Percentiles rank a stretch among this genome's conserved stretches.
Evolutionary conservation across 257 asterid species (phyloP).

Genomic region (Solanum pennellii): DNA sequence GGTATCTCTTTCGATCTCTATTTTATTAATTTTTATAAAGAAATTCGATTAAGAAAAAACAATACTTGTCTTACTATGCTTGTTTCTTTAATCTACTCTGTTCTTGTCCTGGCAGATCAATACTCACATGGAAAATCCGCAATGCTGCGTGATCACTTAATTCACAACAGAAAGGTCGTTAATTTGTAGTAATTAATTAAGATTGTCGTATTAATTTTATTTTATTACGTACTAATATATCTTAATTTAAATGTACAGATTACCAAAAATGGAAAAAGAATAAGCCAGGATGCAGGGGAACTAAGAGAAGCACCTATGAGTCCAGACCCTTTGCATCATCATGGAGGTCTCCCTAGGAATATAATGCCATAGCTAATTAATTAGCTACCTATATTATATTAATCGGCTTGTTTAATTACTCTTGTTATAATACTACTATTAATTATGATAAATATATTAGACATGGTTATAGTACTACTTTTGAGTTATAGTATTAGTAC

Average conservation of each 20-base stretch:
- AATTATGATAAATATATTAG: no score
- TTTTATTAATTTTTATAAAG: neutral
- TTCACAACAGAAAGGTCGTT: neutral
- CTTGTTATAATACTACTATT: no score
- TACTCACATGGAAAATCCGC: neutral
- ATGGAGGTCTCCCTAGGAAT: neutral
- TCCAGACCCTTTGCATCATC: neutral
- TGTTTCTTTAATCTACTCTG: neutral
- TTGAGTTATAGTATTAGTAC: no score
- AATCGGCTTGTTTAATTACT: no score
- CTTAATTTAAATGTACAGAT: no score
- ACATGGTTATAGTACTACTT: no score
- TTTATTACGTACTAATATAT: neutral
- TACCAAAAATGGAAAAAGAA: neutral
- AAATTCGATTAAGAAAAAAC: no score
- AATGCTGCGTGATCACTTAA: neutral
- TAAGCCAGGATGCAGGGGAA: neutral
- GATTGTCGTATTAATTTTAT: neutral
- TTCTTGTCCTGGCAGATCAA: neutral
- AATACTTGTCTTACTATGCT: neutral
- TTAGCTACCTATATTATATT: no score
- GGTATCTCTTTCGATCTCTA: neutral
- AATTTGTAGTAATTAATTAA: neutral
- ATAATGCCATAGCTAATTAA: neutral
- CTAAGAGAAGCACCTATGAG: neutral